Evolutionary conservation across 2,329 filamentous ascomycete genomes (phyloP).

Genomic region (Pseudogymnoascus sp.): DNA sequence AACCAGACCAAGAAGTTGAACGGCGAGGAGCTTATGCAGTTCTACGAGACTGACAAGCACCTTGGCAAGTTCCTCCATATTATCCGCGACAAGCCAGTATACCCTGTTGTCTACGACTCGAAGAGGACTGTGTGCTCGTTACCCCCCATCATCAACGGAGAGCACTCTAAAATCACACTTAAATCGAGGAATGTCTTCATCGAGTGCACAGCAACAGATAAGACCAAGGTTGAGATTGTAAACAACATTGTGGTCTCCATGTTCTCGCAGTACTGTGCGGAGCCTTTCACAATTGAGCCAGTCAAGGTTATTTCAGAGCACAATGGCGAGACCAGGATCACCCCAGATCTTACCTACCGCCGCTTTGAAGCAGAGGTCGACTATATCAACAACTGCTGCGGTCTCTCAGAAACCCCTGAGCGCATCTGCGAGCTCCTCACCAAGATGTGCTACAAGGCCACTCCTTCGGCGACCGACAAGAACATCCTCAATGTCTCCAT

Average conservation of each 20-base stretch:
- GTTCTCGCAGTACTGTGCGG: constrained; percentile 86
- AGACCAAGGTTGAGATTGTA: constrained; percentile 93
- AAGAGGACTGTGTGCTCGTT: constrained; percentile 83
- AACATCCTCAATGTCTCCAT: constrained; percentile 74
- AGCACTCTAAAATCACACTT: constrained; percentile 92
- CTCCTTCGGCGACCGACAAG: constrained; percentile 58
- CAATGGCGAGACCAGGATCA: constrained; percentile 73
- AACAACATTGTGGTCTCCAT: constrained; percentile 93
- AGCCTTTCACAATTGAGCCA: constrained; percentile 88
- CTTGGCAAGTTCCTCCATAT: constrained; percentile 87
- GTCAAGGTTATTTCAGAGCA: constrained; percentile 87
- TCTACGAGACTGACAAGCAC: constrained; percentile 93
- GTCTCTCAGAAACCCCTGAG: constrained; percentile 64
- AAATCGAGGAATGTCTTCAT: constrained; percentile 92
- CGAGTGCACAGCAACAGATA: constrained; percentile 91
- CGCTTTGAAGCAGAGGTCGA: constrained; percentile 74
- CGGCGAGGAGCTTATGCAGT: constrained; percentile 80
- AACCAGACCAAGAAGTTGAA: constrained; percentile 89
- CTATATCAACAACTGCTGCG: constrained; percentile 90
- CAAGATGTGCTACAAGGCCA: constrained; percentile 82
- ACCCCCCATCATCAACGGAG: constrained; percentile 94
- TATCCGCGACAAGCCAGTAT: constrained; percentile 85
- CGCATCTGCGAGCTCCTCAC: constrained; percentile 70
- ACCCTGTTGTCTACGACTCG: constrained; percentile 90
- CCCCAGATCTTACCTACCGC: constrained; percentile 71